These are phyloP conservation scores for Daedaleopsis nitida DNA, from an alignment of 768 basidiomycete genomes.

Conservation along the genomic window DNA sequence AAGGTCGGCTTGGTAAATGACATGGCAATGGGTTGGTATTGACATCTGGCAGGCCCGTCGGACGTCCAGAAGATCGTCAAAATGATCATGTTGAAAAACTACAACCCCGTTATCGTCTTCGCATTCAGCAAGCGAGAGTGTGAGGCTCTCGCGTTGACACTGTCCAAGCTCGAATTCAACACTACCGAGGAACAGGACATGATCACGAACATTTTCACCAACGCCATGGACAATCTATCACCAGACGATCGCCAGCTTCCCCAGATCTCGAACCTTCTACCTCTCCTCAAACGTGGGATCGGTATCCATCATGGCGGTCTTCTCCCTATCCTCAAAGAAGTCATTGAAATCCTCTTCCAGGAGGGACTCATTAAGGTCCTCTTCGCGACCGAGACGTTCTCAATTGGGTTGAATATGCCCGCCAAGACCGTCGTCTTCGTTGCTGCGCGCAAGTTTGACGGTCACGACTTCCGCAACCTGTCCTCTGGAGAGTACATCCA, in stretches of 20 bases:
- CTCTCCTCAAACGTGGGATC: constrained; percentile 91
- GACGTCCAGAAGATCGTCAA: constrained; percentile 98
- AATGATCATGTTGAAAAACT: constrained; percentile 98
- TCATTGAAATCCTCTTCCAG: constrained; percentile 98
- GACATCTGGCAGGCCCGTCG: constrained; percentile 61
- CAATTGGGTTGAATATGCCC: constrained; percentile 98
- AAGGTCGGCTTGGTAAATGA: constrained; percentile 54
- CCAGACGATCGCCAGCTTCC: constrained; percentile 87
- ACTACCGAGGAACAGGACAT: constrained; percentile 88
- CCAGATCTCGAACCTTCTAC: constrained; percentile 90
- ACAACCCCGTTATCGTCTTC: constrained; percentile 98
- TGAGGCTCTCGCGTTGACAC: constrained; percentile 85
- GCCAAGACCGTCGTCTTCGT: constrained; percentile 99
- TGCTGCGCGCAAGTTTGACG: constrained; percentile 93
- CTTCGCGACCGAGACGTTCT: constrained; percentile 98
- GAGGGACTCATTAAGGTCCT: constrained; percentile 97
- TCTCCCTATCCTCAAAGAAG: constrained; percentile 96
- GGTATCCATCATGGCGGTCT: constrained; percentile 99
- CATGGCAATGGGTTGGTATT: neutral
- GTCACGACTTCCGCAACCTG: constrained; percentile 89
- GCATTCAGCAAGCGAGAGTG: constrained; percentile 99
- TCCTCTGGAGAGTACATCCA: constrained; percentile 98
- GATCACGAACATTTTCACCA: constrained; percentile 87
- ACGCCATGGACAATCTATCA: constrained; percentile 88
- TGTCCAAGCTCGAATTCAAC: constrained; percentile 97